Evolutionary conservation across 1,139 yeast species (phyloP).

Genomic region (Debaryomyces fabryi): DNA sequence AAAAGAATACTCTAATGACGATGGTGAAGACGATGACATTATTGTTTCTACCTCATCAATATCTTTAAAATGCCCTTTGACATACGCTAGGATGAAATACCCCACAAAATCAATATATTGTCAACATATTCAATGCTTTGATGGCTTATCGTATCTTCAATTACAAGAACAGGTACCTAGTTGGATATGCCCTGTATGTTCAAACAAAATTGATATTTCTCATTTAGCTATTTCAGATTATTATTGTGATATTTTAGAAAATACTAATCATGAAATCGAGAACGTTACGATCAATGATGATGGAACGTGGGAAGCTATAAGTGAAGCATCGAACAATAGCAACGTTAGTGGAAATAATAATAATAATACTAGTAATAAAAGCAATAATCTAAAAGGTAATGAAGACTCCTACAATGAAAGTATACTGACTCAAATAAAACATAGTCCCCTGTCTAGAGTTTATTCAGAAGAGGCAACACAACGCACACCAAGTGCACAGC

Average conservation of each 20-base stretch:
- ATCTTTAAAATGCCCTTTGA: conserved; percentile 65
- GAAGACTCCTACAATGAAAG: not conserved
- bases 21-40: conserved; percentile 53
- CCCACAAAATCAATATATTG: conserved; percentile 65
- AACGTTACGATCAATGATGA: conserved; percentile 56
- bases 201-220: conserved; percentile 40
- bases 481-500: not conserved
- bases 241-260: conserved; percentile 51
- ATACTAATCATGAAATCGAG: conserved; percentile 51
- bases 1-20: conserved; percentile 38
- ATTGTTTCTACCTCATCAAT: conserved; percentile 58
- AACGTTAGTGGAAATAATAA: not conserved
- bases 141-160: conserved; percentile 59
- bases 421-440: not conserved
- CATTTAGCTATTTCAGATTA: conserved; percentile 66
- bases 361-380: not conserved
- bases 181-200: conserved; percentile 74
- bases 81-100: conserved; percentile 58
- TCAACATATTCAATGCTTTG: conserved; percentile 74
- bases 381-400: not conserved
- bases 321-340: not conserved
- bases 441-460: not conserved
- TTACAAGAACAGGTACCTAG: conserved; percentile 64
- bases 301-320: conserved; percentile 55
- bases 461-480: not conserved